Evolutionary conservation across 164 flowering plant species (phyloP).

Genomic region (Kingdonia uniflora): DNA sequence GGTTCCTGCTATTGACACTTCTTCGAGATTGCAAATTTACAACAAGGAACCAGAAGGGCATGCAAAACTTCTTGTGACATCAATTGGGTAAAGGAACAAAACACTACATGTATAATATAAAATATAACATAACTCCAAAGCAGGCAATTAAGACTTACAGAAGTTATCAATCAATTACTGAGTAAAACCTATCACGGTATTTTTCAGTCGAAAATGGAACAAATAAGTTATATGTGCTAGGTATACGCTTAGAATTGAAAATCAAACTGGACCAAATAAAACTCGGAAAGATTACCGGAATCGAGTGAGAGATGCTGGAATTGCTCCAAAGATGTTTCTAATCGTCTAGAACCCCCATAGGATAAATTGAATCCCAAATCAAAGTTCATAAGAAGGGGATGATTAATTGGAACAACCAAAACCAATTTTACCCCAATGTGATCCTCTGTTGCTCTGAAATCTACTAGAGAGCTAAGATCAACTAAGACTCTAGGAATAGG

Average conservation of each 20-base stretch:
- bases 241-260: too few species aligned
- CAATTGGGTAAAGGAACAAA: too few species aligned
- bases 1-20: too few species aligned
- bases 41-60: too few species aligned
- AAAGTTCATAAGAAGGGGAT: slow-evolving; percentile 50
- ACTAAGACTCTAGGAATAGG: slow-evolving; percentile 70
- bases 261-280: not conserved
- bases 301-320: slow-evolving; percentile 33
- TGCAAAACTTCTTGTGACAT: too few species aligned
- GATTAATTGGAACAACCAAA: slow-evolving; percentile 78
- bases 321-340: slow-evolving; percentile 9
- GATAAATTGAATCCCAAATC: slow-evolving; percentile 24
- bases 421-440: slow-evolving; percentile 73
- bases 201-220: too few species aligned
- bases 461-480: slow-evolving; percentile 48
- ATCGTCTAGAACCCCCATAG: slow-evolving; percentile 6
- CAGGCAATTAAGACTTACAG: too few species aligned
- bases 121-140: too few species aligned
- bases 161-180: too few species aligned
- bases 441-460: slow-evolving; percentile 42
- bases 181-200: too few species aligned
- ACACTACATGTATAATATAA: too few species aligned
- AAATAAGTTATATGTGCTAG: not conserved
- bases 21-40: too few species aligned
- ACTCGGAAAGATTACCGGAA: slow-evolving; percentile 31